phyloP scores from a whole-genome alignment of 1,284 basidiomycete genomes.

The Coniferiporia weirii region DNA sequence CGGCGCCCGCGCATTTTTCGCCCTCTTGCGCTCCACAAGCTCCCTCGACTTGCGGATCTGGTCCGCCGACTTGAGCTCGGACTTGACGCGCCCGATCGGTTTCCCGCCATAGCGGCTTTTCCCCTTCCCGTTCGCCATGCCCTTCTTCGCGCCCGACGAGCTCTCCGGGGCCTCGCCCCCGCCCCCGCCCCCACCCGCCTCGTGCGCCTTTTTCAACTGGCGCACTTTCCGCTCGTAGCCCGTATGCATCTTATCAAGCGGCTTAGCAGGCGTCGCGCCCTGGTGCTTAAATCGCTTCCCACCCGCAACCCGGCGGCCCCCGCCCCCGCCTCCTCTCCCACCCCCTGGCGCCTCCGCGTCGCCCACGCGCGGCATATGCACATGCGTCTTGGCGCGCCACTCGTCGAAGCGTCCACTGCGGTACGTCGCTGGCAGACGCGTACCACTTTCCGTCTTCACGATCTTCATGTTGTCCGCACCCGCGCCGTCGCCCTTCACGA shows the following conservation, averaged over 20 bases:
- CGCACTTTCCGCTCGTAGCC: conserved; percentile 70
- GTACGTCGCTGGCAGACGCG: conserved; percentile 89
- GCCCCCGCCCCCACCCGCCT: conserved; percentile 22
- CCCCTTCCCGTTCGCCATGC: conserved; percentile 26
- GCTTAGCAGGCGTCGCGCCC: conserved; percentile 56
- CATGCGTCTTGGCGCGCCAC: conserved; percentile 80
- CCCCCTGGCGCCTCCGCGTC: conserved; percentile 59
- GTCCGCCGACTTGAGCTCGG: conserved; percentile 77
- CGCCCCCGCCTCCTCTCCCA: conserved; percentile 27
- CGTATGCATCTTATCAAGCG: conserved; percentile 60
- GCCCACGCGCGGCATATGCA: conserved; percentile 74
- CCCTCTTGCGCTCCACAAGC: conserved; percentile 52
- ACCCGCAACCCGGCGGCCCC: conserved; percentile 28
- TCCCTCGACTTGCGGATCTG: conserved; percentile 78
- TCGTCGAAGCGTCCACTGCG: conserved; percentile 92
- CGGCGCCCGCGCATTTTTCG: conserved; percentile 69
- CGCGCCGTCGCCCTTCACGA: conserved; percentile 77
- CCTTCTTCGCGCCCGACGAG: conserved; percentile 20
- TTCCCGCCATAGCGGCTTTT: conserved; percentile 54
- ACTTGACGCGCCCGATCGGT: conserved; percentile 57
- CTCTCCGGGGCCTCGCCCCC: conserved; percentile 20
- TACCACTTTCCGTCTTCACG: conserved; percentile 90
- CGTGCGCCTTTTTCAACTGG: conserved; percentile 45
- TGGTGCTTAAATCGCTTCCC: conserved; percentile 66
- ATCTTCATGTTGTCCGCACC: conserved; percentile 95